These are phyloP conservation scores for Metarhizium brunneum DNA, from an alignment of 2,329 filamentous ascomycete species.

Conservation along the genomic window DNA sequence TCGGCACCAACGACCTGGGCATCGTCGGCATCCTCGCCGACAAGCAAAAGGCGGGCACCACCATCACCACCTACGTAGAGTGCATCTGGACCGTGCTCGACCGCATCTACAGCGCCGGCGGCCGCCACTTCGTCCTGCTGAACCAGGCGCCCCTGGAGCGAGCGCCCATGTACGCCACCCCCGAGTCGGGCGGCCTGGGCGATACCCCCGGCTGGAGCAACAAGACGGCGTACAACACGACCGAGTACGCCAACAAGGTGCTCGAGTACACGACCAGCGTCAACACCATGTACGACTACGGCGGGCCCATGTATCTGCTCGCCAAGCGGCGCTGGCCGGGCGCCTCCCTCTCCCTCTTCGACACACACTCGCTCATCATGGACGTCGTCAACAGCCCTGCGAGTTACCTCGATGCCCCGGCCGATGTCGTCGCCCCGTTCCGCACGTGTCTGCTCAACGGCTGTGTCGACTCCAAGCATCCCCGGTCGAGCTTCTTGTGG, in stretches of 20 bases:
- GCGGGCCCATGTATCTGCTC: conserved; percentile 35
- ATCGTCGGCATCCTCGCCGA: conserved; percentile 56
- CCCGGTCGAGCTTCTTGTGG: conserved; percentile 58
- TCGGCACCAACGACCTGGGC: conserved; percentile 74
- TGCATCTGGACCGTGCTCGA: conserved; percentile 59
- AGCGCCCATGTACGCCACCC: conserved; percentile 51
- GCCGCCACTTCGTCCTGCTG: conserved; percentile 61
- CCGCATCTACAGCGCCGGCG: conserved; percentile 55
- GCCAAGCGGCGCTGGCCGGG: conserved; percentile 42
- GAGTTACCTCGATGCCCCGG: conserved; percentile 52
- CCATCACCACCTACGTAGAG: conserved; percentile 54
- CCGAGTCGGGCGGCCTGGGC: neutral
- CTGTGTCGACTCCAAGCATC: conserved; percentile 30
- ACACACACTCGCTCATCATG: conserved; percentile 54
- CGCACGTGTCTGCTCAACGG: conserved; percentile 37
- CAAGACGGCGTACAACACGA: conserved; percentile 36
- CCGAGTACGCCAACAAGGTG: conserved; percentile 35
- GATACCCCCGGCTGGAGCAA: conserved; percentile 33
- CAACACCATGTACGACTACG: conserved; percentile 40
- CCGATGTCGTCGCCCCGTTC: conserved; percentile 51
- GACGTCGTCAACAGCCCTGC: conserved; percentile 56
- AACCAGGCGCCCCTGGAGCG: conserved; percentile 59
- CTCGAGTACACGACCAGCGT: conserved; percentile 37
- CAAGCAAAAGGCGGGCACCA: conserved; percentile 47
- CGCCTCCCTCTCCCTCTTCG: conserved; percentile 55